A percentile compares a stretch with the other conserved stretches of the same genome.
Conservation (phyloP, 805 yeast genomes). For the Scheffersomyces amazonensis region DNA sequence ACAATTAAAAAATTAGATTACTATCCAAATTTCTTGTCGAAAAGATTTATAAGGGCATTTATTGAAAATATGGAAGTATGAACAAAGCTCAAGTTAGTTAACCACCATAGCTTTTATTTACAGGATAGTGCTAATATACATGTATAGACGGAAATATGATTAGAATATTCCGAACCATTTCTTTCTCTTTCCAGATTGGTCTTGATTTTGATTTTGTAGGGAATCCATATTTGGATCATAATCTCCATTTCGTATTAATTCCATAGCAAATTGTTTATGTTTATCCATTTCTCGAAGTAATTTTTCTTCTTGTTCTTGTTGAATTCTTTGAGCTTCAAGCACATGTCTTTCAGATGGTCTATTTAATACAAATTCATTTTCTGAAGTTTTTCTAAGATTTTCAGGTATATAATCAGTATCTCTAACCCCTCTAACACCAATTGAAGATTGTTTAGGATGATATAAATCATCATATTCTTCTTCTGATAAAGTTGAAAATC, state of each 20-base stretch:
- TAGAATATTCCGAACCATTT: constrained; percentile 23
- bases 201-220: neutral
- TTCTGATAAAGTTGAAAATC: constrained; percentile 49
- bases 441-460: constrained; percentile 39
- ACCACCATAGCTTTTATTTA: too few species aligned
- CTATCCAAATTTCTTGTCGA: too few species aligned
- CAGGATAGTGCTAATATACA: neutral
- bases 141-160: neutral
- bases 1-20: too few species aligned
- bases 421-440: constrained; percentile 41
- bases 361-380: constrained; percentile 50
- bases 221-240: neutral
- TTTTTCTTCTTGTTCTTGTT: constrained; percentile 64
- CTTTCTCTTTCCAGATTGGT: constrained; percentile 9
- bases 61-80: too few species aligned
- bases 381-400: constrained; percentile 40
- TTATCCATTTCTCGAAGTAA: constrained; percentile 32
- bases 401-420: constrained; percentile 43
- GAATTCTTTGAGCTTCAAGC: constrained; percentile 68
- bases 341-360: constrained; percentile 71
- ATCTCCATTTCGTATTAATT: constrained; percentile 12
- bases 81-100: too few species aligned
- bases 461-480: constrained; percentile 64
- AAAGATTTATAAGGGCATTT: too few species aligned
- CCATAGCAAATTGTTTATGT: constrained; percentile 17